These are phyloP conservation scores for Cutaneotrichosporon sp. DNA, from an alignment of 1,284 basidiomycete species.

Conservation along the genomic window DNA sequence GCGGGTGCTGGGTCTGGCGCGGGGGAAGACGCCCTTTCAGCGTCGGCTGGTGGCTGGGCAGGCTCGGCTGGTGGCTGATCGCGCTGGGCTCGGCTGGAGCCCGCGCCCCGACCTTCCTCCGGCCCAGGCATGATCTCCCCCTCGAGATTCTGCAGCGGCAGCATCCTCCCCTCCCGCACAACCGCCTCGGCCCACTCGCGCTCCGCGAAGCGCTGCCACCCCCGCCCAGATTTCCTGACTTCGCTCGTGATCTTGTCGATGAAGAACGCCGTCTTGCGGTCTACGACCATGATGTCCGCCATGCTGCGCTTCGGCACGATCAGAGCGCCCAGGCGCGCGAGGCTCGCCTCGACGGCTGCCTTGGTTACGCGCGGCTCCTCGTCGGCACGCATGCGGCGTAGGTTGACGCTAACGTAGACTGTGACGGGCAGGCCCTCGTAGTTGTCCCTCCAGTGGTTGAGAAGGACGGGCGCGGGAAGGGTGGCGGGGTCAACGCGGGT, in stretches of 20 bases:
- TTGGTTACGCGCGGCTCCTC: conserved; percentile 23
- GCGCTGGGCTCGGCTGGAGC: too few relatives aligned
- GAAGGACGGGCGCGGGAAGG: conserved; percentile 25
- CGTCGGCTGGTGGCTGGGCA: background rate
- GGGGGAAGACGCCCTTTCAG: background rate
- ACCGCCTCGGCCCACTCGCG: conserved; percentile 44
- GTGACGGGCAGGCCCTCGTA: conserved; percentile 28
- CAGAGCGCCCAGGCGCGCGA: conserved; percentile 30
- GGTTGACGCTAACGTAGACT: conserved; percentile 42
- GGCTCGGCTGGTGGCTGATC: background rate
- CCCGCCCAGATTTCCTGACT: conserved; percentile 27
- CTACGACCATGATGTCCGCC: conserved; percentile 46
- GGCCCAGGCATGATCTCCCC: background rate
- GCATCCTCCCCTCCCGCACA: conserved; percentile 22
- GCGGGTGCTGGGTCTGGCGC: too few relatives aligned
- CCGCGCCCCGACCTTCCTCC: background rate
- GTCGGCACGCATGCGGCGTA: conserved; percentile 23
- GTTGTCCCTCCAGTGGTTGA: conserved; percentile 10
- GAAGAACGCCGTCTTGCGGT: conserved; percentile 34
- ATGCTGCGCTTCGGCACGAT: conserved; percentile 31
- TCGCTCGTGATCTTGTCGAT: conserved; percentile 29
- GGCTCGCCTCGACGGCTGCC: conserved; percentile 13
- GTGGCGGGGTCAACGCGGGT: conserved; percentile 21
- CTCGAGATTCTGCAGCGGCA: conserved; percentile 7
- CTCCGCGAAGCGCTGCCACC: conserved; percentile 41